Conservation (phyloP, 306 rosid genomes). For the Cicer judaicum region DNA sequence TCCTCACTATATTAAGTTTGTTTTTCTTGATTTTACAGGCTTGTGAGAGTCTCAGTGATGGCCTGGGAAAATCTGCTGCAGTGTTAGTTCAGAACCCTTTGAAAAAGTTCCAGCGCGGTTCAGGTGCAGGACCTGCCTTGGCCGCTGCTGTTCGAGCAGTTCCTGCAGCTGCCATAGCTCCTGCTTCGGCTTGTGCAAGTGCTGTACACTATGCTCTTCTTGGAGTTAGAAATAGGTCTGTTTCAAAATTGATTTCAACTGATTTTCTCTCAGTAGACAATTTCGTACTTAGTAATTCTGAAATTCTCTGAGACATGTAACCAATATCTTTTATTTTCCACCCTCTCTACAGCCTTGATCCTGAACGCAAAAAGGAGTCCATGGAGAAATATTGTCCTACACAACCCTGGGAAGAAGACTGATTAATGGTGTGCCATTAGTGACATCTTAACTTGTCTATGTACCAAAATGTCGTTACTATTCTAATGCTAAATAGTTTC, state of each 20-base stretch:
- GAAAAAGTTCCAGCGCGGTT: slow-evolving; percentile 91
- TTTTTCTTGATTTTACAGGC: slow-evolving; percentile 65
- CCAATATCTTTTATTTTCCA: background rate
- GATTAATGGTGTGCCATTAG: slow-evolving; percentile 57
- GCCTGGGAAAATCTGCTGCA: slow-evolving; percentile 94
- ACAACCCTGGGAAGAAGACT: slow-evolving; percentile 74
- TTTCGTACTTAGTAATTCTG: slow-evolving; percentile 17
- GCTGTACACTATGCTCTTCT: slow-evolving; percentile 87
- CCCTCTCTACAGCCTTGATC: slow-evolving; percentile 78
- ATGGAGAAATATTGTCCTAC: slow-evolving; percentile 94
- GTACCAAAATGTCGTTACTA: slow-evolving; percentile 12
- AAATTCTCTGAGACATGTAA: slow-evolving; percentile 36
- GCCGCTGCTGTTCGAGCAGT: slow-evolving; percentile 88
- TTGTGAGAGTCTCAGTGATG: slow-evolving; percentile 85
- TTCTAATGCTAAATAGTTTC: slow-evolving; percentile 22
- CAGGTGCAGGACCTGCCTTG: slow-evolving; percentile 87
- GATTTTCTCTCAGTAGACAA: slow-evolving; percentile 15
- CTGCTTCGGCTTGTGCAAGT: slow-evolving; percentile 97
- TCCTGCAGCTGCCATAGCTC: slow-evolving; percentile 94
- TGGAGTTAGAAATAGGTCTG: slow-evolving; percentile 94
- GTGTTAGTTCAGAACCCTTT: slow-evolving; percentile 84
- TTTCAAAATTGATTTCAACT: slow-evolving; percentile 38
- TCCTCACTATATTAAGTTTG: slow-evolving; percentile 25
- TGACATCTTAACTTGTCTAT: slow-evolving; percentile 33
- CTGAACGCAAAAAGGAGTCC: slow-evolving; percentile 87